These are phyloP conservation scores for Tetrahymena thermophila DNA, from an alignment of 73 alveolate species.

Conservation along the genomic window DNA sequence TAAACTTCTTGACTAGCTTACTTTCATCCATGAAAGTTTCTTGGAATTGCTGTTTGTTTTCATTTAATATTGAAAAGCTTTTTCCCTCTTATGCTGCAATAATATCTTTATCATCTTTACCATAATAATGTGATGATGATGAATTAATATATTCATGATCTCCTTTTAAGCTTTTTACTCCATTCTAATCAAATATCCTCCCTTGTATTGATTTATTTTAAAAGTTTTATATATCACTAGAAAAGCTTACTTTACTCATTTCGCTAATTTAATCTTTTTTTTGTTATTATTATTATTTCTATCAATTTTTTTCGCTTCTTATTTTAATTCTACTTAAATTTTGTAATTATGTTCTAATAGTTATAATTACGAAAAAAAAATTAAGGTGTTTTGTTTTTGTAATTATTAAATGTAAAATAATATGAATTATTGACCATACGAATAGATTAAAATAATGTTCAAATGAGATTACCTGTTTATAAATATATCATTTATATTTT, in stretches of 20 bases:
- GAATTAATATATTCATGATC: background rate
- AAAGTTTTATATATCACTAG: background rate
- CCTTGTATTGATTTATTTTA: background rate
- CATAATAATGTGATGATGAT: background rate
- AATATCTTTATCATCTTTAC: background rate
- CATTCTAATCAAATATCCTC: background rate
- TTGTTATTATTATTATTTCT: no score
- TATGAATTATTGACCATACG: no score
- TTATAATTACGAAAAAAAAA: no score
- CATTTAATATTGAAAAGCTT: background rate
- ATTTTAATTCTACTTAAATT: background rate
- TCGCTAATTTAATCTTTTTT: no score
- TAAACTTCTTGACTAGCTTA: background rate
- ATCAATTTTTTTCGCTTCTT: no score
- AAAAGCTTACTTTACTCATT: background rate
- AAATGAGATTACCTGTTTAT: no score
- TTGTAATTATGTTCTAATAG: no score
- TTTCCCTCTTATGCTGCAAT: background rate
- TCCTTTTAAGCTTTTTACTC: background rate
- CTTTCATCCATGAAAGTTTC: background rate
- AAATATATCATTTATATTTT: no score
- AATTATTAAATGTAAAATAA: no score
- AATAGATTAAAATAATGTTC: no score
- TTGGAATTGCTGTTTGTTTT: no score
- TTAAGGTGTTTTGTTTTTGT: no score